Percentiles rank a stretch among this genome's conserved stretches.
phyloP scores from a whole-genome alignment of 2,329 filamentous ascomycete genomes.

The Aureobasidium mangrovei region DNA sequence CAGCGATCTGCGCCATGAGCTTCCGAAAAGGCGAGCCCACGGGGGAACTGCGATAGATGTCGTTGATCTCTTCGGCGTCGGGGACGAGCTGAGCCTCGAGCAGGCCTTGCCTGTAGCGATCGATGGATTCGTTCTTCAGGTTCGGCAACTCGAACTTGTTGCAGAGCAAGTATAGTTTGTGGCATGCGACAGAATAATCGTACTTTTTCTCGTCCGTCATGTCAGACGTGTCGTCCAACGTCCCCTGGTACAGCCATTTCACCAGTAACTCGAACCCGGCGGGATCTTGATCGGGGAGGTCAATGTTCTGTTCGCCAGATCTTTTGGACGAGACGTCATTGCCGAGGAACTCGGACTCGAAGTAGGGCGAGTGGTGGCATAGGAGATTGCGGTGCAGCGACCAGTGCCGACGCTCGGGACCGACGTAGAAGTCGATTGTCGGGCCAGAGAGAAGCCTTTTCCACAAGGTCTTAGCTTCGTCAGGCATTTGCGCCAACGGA shows the following conservation, averaged over 20 bases:
- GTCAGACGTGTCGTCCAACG: slow-evolving; percentile 41
- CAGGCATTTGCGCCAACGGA: slow-evolving; percentile 18
- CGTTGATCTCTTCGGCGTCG: slow-evolving; percentile 46
- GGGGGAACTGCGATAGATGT: slow-evolving; percentile 42
- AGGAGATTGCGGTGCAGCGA: slow-evolving; percentile 45
- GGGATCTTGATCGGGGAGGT: slow-evolving; percentile 43
- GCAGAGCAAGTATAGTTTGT: slow-evolving; percentile 46
- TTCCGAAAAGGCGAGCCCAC: slow-evolving; percentile 39
- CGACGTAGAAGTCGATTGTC: slow-evolving; percentile 44
- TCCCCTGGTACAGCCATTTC: slow-evolving; percentile 49
- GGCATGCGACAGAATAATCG: slow-evolving; percentile 45
- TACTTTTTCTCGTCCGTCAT: slow-evolving; percentile 42
- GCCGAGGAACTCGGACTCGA: slow-evolving; percentile 29
- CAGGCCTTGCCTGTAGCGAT: slow-evolving; percentile 44
- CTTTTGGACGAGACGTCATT: slow-evolving; percentile 29
- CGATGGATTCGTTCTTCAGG: slow-evolving; percentile 46
- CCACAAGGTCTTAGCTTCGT: slow-evolving; percentile 35
- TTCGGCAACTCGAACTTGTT: slow-evolving; percentile 42
- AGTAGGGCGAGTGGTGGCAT: slow-evolving; percentile 43
- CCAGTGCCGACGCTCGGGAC: slow-evolving; percentile 40
- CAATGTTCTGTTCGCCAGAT: slow-evolving; percentile 32
- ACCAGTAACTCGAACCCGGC: slow-evolving; percentile 46
- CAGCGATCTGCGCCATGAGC: slow-evolving; percentile 46
- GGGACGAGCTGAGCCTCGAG: slow-evolving; percentile 43
- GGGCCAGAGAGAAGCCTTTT: slow-evolving; percentile 46